Evolutionary conservation across 1,284 basidiomycete species (phyloP), one percentile per base, ranked within the genome.

Genomic region (Rhodotorula sp.): DNA sequence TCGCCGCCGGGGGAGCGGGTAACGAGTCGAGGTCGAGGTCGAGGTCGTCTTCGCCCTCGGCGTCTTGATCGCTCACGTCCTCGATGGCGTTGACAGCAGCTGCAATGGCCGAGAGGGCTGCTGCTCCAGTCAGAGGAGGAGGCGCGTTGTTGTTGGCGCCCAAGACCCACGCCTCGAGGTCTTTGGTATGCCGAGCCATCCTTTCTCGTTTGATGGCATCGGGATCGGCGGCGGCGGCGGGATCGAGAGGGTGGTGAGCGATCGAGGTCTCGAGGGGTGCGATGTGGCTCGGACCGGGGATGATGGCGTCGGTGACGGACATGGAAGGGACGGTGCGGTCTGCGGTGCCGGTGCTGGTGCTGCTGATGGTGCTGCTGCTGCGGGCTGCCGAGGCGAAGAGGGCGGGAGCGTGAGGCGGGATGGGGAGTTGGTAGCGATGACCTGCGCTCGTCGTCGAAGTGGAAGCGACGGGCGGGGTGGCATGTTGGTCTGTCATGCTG

Each of bases 141-240:
- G 20, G 30, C 55, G 55, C 30, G 49, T 49, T 33, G 29, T 26
- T 33, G 17, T n/a, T 26, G 26, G 46, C 24, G 20, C 45, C 42
- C n/a, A 46, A 22, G 64, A 66, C 62, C 61, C 61, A 62, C 26
- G 46, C 68, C 33, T 66, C 64, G 59, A 70, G 56, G 44, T 70
- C 68, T 5, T n/a, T n/a, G 24, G 64, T 56, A 24, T 70, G 68
- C 45, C 53, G 60, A 15, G 60, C 65, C 65, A 67, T 70, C 17
- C 65, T 46, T 15, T 42, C 55, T 26, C 60, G 68, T 57, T 59
- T 70, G 18, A 46, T 24, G 20, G 53, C 55, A 3, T 66, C 68
- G n/a, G 49, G 29, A 14, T 20, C 12, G 26, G 54, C n/a, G 10
- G 59, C 24, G 6, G 42, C 29, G 29, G 46, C 45, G 8, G 26